A percentile compares a stretch with the other conserved stretches of the same genome.
These are phyloP conservation scores for Ceratocystis huliohia DNA, from an alignment of 2,329 filamentous ascomycete genomes.

Conservation along the genomic window DNA sequence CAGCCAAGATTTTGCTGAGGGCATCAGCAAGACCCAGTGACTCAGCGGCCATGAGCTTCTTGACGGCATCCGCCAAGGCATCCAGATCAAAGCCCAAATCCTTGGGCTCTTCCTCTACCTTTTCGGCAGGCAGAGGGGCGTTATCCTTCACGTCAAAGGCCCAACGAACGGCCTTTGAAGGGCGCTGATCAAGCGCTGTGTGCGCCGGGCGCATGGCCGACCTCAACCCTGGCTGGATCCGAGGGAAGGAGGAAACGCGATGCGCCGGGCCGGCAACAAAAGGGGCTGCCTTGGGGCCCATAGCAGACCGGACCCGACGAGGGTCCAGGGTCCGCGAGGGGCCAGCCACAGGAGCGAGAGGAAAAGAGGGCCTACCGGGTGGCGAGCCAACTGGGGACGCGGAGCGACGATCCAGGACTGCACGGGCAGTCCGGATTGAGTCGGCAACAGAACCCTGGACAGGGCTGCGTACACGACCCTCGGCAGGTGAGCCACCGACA, in stretches of 20 bases:
- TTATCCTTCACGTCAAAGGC: too few species aligned
- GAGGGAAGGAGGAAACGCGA: too few species aligned
- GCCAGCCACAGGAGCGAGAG: neutral
- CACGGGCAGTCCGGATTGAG: neutral
- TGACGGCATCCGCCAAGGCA: constrained; percentile 2
- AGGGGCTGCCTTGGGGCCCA: neutral
- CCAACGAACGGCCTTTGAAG: too few species aligned
- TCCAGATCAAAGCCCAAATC: neutral
- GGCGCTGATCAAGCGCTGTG: too few species aligned
- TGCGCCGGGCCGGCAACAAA: neutral
- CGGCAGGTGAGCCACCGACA: neutral
- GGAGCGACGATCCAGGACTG: neutral
- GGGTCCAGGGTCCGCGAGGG: neutral
- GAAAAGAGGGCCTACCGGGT: neutral
- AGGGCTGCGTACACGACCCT: neutral
- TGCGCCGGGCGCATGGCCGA: too few species aligned
- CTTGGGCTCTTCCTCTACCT: neutral
- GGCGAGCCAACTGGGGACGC: neutral
- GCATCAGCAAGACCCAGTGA: neutral
- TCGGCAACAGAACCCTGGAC: neutral
- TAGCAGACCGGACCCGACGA: neutral
- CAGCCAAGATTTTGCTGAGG: neutral
- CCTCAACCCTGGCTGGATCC: too few species aligned
- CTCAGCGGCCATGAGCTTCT: neutral
- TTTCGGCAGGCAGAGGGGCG: too few species aligned